Percentiles rank a stretch among this genome's conserved stretches.
phyloP scores from a whole-genome alignment of 768 basidiomycete genomes.

The Trametes meyenii region DNA sequence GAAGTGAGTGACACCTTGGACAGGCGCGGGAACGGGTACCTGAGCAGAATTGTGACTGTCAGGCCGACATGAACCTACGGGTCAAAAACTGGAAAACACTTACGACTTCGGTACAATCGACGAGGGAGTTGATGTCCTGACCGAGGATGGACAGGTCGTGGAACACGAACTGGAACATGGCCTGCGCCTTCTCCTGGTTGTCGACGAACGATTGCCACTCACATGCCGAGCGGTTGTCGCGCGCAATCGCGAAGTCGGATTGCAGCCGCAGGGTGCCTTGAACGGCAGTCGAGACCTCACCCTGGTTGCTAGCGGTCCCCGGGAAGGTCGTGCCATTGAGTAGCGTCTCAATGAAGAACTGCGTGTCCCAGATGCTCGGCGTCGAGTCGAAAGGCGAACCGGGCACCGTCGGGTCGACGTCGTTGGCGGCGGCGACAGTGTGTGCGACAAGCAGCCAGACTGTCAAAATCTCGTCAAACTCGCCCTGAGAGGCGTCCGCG shows the following conservation, averaged over 20 bases:
- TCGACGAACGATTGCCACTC: conserved; percentile 32
- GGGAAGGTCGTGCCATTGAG: conserved; percentile 18
- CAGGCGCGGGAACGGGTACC: conserved; percentile 14
- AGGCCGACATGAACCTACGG: neutral
- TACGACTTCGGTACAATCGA: conserved; percentile 20
- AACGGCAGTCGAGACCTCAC: conserved; percentile 10
- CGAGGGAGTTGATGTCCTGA: conserved; percentile 15
- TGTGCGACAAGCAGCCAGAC: conserved; percentile 21
- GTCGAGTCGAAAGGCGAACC: conserved; percentile 20
- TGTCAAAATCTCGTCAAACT: conserved; percentile 14
- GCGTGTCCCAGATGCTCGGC: conserved; percentile 13
- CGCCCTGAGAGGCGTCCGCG: conserved; percentile 13
- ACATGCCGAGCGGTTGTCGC: conserved; percentile 31
- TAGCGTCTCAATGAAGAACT: conserved; percentile 17
- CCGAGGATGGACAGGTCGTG: conserved; percentile 18
- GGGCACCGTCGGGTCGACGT: conserved; percentile 18
- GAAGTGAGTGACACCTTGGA: conserved; percentile 23
- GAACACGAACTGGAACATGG: conserved; percentile 23
- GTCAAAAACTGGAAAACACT: neutral
- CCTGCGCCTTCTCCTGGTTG: conserved; percentile 23
- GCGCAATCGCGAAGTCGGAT: conserved; percentile 25
- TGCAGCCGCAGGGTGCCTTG: conserved; percentile 13
- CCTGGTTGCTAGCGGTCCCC: conserved; percentile 13
- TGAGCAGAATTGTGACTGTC: neutral
- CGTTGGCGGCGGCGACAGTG: conserved; percentile 15